Base-by-base conservation (phyloP, 179 eudicot species). In the Carnegiea gigantea region DNA sequence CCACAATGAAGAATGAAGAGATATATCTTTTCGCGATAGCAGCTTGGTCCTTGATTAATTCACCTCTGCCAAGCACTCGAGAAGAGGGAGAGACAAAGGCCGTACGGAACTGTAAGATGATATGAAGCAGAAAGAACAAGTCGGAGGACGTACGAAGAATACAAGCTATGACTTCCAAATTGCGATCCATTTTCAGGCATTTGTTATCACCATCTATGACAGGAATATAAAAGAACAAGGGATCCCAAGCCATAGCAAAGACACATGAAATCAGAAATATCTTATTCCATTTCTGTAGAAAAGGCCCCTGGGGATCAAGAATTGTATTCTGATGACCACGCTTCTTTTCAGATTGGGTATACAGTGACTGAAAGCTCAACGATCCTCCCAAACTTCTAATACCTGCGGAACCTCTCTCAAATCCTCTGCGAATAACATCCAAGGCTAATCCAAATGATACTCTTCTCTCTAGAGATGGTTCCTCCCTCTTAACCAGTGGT, bases 41-140 rank as follows among this genome's bases (percentile, higher is more conserved):
- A 53, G 28, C 76, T 74, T 79, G 81, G 72, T 92, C 90, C 76
- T 78, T 86, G 48, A 87, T 80, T 46, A 93, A 72, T 74, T 86
- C 93, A 28, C 96, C 96, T 24, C 96, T 86, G 59, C 98, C 98
- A 87, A 92, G 87, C 24, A 90, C 94, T 72, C 93, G 87, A 54
- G 98, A 87, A 83, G 91, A 84, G 70, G 90, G 96, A 65, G 93
- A 86, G 57, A 93, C 86, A 82, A 88, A 92, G 6, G 89, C 98
- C 46, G 98, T 93, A 44, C 89, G 92, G 46, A 93, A 93, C 73
- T 89, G 91, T 23, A 93, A 78, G 78, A 90, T 13, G 60, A 93
- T 93, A 79, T 92, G 98, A 77, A 88, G 79, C 51, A 93, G 33
- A 84, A 92, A 93, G 83, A 93, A 90, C 78, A 90, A 6, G 70